Percentiles rank a stretch among this genome's conserved stretches.
These are phyloP conservation scores for Baeospora myosura DNA, from an alignment of 1,284 basidiomycete species.

Conservation along the genomic window DNA sequence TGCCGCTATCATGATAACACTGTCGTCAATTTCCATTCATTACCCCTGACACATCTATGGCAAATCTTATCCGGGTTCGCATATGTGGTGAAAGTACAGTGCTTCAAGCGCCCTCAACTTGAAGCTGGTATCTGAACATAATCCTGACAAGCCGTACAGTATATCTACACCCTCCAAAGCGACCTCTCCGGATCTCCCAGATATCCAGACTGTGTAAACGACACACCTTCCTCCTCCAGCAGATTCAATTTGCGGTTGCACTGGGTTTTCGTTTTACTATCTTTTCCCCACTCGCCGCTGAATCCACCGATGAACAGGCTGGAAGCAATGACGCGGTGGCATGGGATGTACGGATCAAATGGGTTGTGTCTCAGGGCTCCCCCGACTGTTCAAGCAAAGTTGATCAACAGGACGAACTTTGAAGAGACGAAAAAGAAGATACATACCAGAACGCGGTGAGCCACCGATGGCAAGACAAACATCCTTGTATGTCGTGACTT, in stretches of 20 bases:
- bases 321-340: constrained; percentile 59
- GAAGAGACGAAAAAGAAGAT: not conserved
- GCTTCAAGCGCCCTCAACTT: too few relatives aligned
- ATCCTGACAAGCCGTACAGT: too few relatives aligned
- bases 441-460: constrained; percentile 51
- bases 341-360: constrained; percentile 57
- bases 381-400: constrained; percentile 36
- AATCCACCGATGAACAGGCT: constrained; percentile 54
- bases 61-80: too few relatives aligned
- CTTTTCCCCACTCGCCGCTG: constrained; percentile 49
- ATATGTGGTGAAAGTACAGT: too few relatives aligned
- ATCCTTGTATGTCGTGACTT: constrained; percentile 50
- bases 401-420: constrained; percentile 1
- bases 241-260: constrained; percentile 38
- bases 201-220: constrained; percentile 36
- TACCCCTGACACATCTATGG: too few relatives aligned
- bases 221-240: constrained; percentile 41
- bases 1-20: too few relatives aligned
- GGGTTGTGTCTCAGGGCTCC: constrained; percentile 54
- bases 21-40: too few relatives aligned
- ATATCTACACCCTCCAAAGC: too few relatives aligned
- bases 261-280: constrained; percentile 28
- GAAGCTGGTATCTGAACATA: too few relatives aligned
- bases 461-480: constrained; percentile 45
- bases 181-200: constrained; percentile 17